Percentiles rank a stretch among this genome's conserved stretches.
Conservation (phyloP, 306 rosid species). For the Quercus bicolor region DNA sequence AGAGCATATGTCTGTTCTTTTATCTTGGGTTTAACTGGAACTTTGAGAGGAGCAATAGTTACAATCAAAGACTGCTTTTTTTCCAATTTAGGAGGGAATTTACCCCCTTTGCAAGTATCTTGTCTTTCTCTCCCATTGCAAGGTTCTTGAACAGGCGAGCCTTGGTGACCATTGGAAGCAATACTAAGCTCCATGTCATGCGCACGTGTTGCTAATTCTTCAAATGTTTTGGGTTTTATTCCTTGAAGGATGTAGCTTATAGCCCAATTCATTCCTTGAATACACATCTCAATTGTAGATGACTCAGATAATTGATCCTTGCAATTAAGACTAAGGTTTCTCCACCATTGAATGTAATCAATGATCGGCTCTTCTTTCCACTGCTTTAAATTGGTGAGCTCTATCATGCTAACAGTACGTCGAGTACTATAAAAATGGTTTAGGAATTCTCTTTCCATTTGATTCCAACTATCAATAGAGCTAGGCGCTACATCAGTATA, state of each 20-base stretch:
- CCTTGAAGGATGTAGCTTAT: background rate
- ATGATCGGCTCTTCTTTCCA: no score
- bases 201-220: background rate
- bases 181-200: background rate
- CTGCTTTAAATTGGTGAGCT: background rate
- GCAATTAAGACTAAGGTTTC: background rate
- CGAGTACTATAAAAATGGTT: background rate
- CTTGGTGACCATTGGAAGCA: background rate
- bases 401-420: background rate
- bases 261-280: background rate
- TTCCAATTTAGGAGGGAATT: background rate
- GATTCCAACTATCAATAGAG: background rate
- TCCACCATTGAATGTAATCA: background rate
- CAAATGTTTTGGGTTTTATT: background rate
- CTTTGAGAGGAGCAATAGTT: background rate
- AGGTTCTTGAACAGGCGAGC: no score
- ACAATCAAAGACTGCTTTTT: background rate
- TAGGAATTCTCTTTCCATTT: background rate
- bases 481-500: background rate
- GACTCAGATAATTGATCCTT: background rate
- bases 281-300: background rate
- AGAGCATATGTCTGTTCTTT: background rate
- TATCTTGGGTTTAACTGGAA: background rate
- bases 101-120: no score
- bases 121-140: no score